These are phyloP conservation scores for Globisporangium okanoganense DNA, from an alignment of 352 stramenopile species.

Conservation along the genomic window DNA sequence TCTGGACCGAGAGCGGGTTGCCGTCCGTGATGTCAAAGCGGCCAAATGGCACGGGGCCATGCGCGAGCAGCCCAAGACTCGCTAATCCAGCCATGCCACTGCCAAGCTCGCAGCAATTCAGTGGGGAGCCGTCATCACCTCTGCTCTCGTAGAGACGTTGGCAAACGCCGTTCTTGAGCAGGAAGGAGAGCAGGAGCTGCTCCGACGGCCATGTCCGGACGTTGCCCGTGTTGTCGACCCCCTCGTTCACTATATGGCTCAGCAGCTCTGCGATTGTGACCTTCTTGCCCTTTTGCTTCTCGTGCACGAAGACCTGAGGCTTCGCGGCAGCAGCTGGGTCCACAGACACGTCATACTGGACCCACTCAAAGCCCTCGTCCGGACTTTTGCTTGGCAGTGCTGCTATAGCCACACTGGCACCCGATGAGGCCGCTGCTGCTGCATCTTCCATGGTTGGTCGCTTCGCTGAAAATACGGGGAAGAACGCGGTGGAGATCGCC, in stretches of 20 bases:
- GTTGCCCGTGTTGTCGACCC: slow-evolving; percentile 88
- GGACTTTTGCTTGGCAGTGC: slow-evolving; percentile 6
- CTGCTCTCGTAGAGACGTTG: slow-evolving; percentile 19
- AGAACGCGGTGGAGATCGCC: slow-evolving; percentile 61
- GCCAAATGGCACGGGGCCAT: slow-evolving; percentile 32
- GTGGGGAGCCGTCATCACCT: slow-evolving; percentile 2
- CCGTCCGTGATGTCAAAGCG: slow-evolving; percentile 70
- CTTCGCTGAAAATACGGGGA: slow-evolving; percentile 31
- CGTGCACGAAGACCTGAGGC: slow-evolving; percentile 44
- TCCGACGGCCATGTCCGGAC: slow-evolving; percentile 85
- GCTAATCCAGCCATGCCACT: slow-evolving; percentile 75
- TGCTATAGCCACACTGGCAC: neutral
- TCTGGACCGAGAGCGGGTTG: slow-evolving; percentile 64
- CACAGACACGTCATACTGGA: slow-evolving; percentile 31
- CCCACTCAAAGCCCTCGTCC: slow-evolving; percentile 45
- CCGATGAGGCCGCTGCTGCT: neutral
- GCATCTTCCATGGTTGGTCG: slow-evolving; percentile 2
- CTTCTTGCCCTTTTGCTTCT: slow-evolving; percentile 56
- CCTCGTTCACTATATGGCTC: slow-evolving; percentile 72
- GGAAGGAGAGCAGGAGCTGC: slow-evolving; percentile 59
- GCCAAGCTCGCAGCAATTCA: slow-evolving; percentile 70
- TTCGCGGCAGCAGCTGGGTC: neutral
- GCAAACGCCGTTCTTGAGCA: slow-evolving; percentile 43
- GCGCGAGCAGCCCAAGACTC: slow-evolving; percentile 54
- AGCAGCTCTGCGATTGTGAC: slow-evolving; percentile 63